Percentiles rank a stretch among this genome's conserved stretches.
phyloP scores from a whole-genome alignment of 306 rosid species.

The Canavalia gladiata region DNA sequence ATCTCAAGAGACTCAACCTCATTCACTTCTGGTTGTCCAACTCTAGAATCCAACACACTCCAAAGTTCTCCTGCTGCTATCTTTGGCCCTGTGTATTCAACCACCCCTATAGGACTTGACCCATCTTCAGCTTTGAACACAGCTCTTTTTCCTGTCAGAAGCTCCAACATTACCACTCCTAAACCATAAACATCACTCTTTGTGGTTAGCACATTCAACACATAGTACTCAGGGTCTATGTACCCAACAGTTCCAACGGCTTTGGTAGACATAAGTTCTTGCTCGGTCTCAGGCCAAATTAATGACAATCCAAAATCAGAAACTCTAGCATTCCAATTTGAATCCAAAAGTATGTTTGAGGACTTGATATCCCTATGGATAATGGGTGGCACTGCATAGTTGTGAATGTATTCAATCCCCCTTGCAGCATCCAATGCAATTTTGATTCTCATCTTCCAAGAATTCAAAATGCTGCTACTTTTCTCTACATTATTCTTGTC shows the following conservation, averaged over 20 bases:
- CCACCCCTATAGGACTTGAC: constrained; percentile 47
- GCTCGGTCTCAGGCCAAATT: constrained; percentile 43
- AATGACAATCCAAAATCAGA: constrained; percentile 62
- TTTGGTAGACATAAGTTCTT: constrained; percentile 22
- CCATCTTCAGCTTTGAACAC: constrained; percentile 51
- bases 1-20: constrained; percentile 56
- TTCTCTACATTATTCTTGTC: constrained; percentile 45
- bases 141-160: constrained; percentile 60
- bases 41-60: constrained; percentile 57
- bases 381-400: constrained; percentile 61
- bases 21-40: constrained; percentile 58
- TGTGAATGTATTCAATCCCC: constrained; percentile 62
- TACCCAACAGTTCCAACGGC: constrained; percentile 65
- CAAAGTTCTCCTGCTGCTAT: constrained; percentile 56
- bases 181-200: constrained; percentile 66
- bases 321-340: constrained; percentile 62
- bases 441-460: constrained; percentile 61
- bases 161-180: constrained; percentile 64
- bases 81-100: constrained; percentile 50
- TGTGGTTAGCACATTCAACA: constrained; percentile 54
- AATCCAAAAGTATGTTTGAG: constrained; percentile 59
- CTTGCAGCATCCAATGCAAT: constrained; percentile 62
- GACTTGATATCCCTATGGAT: constrained; percentile 64
- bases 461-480: constrained; percentile 50
- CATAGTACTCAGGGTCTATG: constrained; percentile 67